Base-by-base conservation (phyloP, 108 stramenopile species). In the Aurantiochytrium sp. region DNA sequence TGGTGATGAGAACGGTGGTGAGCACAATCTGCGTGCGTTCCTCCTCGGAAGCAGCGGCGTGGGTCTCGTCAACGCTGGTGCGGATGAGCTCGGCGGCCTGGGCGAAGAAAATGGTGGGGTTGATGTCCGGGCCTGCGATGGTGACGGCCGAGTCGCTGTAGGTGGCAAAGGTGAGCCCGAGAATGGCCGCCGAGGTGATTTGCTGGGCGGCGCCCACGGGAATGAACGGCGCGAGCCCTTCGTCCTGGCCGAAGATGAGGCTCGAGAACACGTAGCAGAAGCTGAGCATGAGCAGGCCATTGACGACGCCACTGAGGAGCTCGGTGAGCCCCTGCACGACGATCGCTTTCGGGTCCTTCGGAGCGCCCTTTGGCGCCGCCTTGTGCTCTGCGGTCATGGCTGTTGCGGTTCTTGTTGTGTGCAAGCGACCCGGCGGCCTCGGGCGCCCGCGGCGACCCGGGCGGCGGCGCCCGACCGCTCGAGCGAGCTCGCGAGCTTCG, bases 81-180 rank as follows among this genome's bases (percentile, higher is more conserved):
- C 39, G 42, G 30, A 81, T 81, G 39, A 48, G 12, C 39, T 48
- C 73, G 6, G 73, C 73, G 27, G 45, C 45, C 21, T 37, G 12
- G 39, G 73, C 73, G 1, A 81, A 81, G 45, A 81, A 81, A 48
- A 81, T 81, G 30, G 73, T 81, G 12, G 73, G 73, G 45, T 81
- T 81, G 24, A 81, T 81, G 45, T 81, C 73, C n/a, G 73, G 73
- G 3, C 73, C 73, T 41, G 73, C 73, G 73, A 81, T 81, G 45
- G 73, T 48, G 42, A 81, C 45, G 42, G 73, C 73, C 12, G 42
- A 41, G 24, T 81, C 73, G n/a, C 42, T 48, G 73, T 81, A 81
- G 73, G 45, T 41, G n/a, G 73, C 73, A 81, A 81, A 81, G n/a
- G 73, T 27, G 42, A 81, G 73, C 17, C 73, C 73, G 27, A 81